Percentiles rank a stretch among this genome's conserved stretches.
These are phyloP conservation scores for Arachis stenosperma DNA, from an alignment of 306 rosid species.

Conservation along the genomic window DNA sequence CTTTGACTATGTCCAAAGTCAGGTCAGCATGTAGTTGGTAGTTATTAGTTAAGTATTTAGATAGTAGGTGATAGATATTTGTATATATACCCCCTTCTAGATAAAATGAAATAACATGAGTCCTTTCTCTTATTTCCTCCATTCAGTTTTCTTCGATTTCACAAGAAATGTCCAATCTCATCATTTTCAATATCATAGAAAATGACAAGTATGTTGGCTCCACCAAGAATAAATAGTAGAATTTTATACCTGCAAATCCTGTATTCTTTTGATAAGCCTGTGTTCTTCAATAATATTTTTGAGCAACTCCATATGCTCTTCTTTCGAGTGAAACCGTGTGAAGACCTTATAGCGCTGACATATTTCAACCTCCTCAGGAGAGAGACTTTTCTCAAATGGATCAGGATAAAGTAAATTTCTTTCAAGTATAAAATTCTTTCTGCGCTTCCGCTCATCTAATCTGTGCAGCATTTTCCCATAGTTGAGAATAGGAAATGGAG, in stretches of 20 bases:
- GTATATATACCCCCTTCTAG: too few relatives aligned
- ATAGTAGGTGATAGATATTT: too few relatives aligned
- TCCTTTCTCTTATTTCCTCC: too few relatives aligned
- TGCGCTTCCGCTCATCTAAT: conserved; percentile 87
- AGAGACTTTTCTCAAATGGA: conserved; percentile 67
- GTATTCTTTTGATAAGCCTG: conserved; percentile 65
- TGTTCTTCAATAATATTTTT: conserved; percentile 74
- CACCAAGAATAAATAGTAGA: not conserved
- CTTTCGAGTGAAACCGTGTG: conserved; percentile 79
- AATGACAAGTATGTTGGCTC: not conserved
- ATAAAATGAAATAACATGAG: too few relatives aligned
- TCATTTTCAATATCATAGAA: not conserved
- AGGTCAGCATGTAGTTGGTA: too few relatives aligned
- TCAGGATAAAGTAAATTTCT: conserved; percentile 78
- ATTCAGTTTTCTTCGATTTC: not conserved
- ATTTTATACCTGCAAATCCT: conserved; percentile 76
- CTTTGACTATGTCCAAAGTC: too few relatives aligned
- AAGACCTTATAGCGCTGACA: conserved; percentile 70
- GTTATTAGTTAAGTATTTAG: too few relatives aligned
- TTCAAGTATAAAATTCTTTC: conserved; percentile 76
- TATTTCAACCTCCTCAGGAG: conserved; percentile 72
- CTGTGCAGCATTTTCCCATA: conserved; percentile 55
- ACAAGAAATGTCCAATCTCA: conserved; percentile 3
- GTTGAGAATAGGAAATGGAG: conserved; percentile 13
- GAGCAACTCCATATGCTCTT: conserved; percentile 69